Base-by-base conservation (phyloP, 106 monocot genomes). In the Dendrobium nobile region DNA sequence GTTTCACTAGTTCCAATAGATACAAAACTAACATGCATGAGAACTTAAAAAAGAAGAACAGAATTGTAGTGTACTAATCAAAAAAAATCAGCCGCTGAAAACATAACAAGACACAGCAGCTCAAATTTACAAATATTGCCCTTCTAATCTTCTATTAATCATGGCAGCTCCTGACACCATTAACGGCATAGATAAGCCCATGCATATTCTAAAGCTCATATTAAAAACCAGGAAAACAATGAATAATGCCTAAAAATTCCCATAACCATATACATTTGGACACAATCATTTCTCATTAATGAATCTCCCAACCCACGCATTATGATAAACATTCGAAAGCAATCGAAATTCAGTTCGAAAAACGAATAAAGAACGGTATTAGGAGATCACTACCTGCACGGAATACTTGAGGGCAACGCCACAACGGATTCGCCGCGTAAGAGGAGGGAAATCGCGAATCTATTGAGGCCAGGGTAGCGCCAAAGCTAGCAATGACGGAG, bases 371-470 rank as follows among this genome's bases (percentile, higher is more conserved):
- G 51, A 42, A 2, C 41, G 9, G 43, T 3, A 74, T 20, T 20
- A 41, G 2, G 41, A n/a, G 6, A 74, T n/a, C 43, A 43, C 43
- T 41, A 96, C 96, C 92, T 96, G 96, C 7, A 96, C 93, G 28
- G 89, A 87, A 72, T 96, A 93, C 85, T 86, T 93, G 77, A 96
- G 91, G 47, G 96, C 96, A 43, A 96, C 88, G 41, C 93, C 84
- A 5, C 51, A 17, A 96, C 86, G 82, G 88, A 83, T 77, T 96
- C 96, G 1, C 92, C 88, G 43, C 90, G 80, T 7, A 33, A 56
- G 58, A 96, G 75, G 44, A 87, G 77, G 47, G 93, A 93, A 54
- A 93, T 88, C 19, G 96, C 96, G 80, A 96, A 96, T 44, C 93
- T 86, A 7, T 74, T 78, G 82, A 93, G 76, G 47, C 78, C 82